phyloP scores from a whole-genome alignment of 2,329 filamentous ascomycete genomes.

The Fonsecaea erecta region DNA sequence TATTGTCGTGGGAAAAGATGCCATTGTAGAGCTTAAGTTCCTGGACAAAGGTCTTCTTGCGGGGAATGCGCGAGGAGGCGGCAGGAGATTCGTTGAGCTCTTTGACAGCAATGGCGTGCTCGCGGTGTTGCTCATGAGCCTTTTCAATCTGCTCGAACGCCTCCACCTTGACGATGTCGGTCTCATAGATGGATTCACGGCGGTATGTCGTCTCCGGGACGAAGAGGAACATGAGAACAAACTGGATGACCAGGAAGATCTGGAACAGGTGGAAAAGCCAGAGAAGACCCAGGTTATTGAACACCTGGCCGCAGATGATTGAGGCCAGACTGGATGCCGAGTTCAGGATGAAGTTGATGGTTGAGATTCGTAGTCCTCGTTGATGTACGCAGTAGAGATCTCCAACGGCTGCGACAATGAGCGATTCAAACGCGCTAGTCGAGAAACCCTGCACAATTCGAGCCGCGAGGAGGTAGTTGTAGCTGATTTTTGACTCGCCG shows the following conservation, averaged over 20 bases:
- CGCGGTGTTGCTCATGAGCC: slow-evolving; percentile 10
- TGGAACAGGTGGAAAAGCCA: slow-evolving; percentile 36
- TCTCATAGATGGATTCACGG: slow-evolving; percentile 35
- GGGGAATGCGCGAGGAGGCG: slow-evolving; percentile 6
- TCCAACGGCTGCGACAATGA: slow-evolving; percentile 54
- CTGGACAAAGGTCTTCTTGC: slow-evolving; percentile 33
- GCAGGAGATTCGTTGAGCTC: slow-evolving; percentile 9
- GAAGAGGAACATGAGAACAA: slow-evolving; percentile 37
- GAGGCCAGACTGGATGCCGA: slow-evolving; percentile 41
- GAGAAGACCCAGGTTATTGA: slow-evolving; percentile 29
- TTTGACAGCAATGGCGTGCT: slow-evolving; percentile 17
- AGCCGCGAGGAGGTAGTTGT: slow-evolving; percentile 54
- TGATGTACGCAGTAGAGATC: slow-evolving; percentile 46
- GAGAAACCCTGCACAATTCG: slow-evolving; percentile 55
- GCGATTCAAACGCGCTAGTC: slow-evolving; percentile 53
- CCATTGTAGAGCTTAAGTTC: slow-evolving; percentile 35
- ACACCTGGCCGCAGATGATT: slow-evolving; percentile 39
- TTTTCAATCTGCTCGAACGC: slow-evolving; percentile 20
- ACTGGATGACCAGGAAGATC: slow-evolving; percentile 37
- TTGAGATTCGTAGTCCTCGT: slow-evolving; percentile 26
- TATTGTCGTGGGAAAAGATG: slow-evolving; percentile 27
- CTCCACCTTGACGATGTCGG: slow-evolving; percentile 25
- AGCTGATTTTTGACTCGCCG: slow-evolving; percentile 49
- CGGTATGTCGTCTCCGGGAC: slow-evolving; percentile 39
- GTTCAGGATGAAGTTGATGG: slow-evolving; percentile 24